A percentile compares a stretch with the other conserved stretches of the same genome.
These are phyloP conservation scores for Serendipita sp. DNA, from an alignment of 1,284 basidiomycete genomes.

Conservation along the genomic window DNA sequence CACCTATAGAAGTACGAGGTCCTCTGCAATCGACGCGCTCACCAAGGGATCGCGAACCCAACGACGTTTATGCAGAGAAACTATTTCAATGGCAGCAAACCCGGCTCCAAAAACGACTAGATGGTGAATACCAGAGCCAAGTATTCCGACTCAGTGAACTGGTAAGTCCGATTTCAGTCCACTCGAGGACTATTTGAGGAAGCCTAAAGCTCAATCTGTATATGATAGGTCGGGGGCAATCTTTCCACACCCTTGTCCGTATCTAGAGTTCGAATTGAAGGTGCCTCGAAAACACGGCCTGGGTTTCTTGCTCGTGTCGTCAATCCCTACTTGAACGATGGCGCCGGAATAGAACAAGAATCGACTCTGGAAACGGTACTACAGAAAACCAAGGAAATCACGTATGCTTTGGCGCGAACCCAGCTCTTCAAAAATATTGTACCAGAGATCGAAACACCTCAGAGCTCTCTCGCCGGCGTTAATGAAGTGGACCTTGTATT, in stretches of 20 bases:
- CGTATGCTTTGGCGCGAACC: constrained; percentile 48
- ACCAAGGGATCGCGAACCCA: constrained; percentile 41
- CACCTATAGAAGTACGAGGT: neutral
- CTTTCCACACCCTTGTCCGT: constrained; percentile 46
- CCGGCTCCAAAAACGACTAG: constrained; percentile 48
- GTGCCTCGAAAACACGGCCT: constrained; percentile 57
- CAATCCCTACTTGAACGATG: constrained; percentile 39
- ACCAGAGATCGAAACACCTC: constrained; percentile 53
- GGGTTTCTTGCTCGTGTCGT: constrained; percentile 72
- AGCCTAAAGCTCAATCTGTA: constrained; percentile 7
- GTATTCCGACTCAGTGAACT: constrained; percentile 54
- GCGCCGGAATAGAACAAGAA: constrained; percentile 17
- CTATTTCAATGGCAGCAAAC: constrained; percentile 55
- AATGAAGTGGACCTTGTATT: constrained; percentile 82
- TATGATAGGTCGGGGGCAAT: constrained; percentile 47
- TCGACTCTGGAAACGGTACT: constrained; percentile 51
- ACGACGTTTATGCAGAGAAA: constrained; percentile 32
- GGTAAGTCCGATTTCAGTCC: constrained; percentile 29
- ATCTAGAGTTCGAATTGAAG: constrained; percentile 66
- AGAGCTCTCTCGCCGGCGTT: constrained; percentile 38
- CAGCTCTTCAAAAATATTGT: constrained; percentile 66
- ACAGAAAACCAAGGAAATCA: constrained; percentile 49
- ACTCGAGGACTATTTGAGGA: neutral
- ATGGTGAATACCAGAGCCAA: constrained; percentile 65
- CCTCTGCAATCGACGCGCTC: constrained; percentile 39